phyloP scores from a whole-genome alignment of 1,139 yeast genomes.

The Saccharomycopsis crataegensis region DNA sequence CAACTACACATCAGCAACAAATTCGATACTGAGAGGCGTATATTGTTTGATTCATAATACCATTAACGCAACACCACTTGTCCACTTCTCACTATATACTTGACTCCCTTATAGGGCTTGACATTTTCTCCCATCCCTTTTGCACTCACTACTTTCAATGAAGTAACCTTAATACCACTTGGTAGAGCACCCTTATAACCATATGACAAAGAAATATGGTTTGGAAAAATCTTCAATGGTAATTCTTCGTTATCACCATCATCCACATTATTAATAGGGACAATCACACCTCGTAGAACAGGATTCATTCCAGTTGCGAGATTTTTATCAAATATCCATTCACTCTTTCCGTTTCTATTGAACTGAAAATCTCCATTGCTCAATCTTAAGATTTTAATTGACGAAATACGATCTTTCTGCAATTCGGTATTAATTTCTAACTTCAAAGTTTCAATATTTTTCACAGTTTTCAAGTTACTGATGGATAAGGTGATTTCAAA shows the following conservation, averaged over 20 bases:
- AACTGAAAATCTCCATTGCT: slow-evolving; percentile 68
- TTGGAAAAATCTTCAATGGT: slow-evolving; percentile 37
- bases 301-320: slow-evolving; percentile 64
- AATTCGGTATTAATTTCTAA: slow-evolving; percentile 43
- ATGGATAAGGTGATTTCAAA: slow-evolving; percentile 66
- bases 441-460: slow-evolving; percentile 48
- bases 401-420: slow-evolving; percentile 13
- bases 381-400: slow-evolving; percentile 46
- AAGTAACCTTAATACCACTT: slow-evolving; percentile 66
- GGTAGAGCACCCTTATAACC: slow-evolving; percentile 64
- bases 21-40: no score
- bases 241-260: slow-evolving; percentile 16
- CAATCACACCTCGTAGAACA: slow-evolving; percentile 52
- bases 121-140: slow-evolving; percentile 55
- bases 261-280: slow-evolving; percentile 23
- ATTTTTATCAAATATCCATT: slow-evolving; percentile 63
- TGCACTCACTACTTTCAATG: slow-evolving; percentile 50
- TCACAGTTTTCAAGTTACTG: slow-evolving; percentile 41
- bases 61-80: slow-evolving; percentile 34
- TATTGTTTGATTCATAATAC: no score
- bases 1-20: no score
- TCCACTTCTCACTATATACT: slow-evolving; percentile 64
- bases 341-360: slow-evolving; percentile 47
- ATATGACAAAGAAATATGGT: slow-evolving; percentile 47
- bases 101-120: slow-evolving; percentile 88